Conservation (phyloP, 1,139 yeast species). For the Saccharomyces hybrid region DNA sequence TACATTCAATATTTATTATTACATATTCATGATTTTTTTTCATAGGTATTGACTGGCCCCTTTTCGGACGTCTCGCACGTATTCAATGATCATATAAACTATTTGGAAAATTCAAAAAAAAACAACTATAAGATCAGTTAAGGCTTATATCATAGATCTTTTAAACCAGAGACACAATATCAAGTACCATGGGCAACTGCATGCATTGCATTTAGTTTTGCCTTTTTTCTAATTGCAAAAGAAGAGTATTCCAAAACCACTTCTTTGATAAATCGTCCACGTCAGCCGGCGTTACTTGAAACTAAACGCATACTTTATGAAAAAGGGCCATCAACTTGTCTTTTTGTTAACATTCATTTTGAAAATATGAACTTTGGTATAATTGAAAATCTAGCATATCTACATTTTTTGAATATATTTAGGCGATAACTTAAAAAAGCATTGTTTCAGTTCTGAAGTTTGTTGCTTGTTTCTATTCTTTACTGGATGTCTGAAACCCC, state of each 20-base stretch:
- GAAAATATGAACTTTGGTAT: background rate
- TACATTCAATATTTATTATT: background rate
- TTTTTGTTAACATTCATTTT: background rate
- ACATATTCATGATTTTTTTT: background rate
- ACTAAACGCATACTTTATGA: background rate
- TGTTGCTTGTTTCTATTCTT: background rate
- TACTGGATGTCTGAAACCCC: background rate
- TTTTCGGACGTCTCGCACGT: background rate
- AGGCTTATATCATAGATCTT: background rate
- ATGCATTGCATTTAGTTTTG: too few species aligned
- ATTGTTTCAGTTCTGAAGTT: background rate
- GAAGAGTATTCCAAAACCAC: background rate
- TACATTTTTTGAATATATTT: background rate
- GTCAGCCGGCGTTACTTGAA: background rate
- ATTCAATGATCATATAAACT: background rate
- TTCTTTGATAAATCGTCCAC: background rate
- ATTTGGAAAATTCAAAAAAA: background rate
- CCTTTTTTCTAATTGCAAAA: too few species aligned
- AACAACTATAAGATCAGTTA: background rate
- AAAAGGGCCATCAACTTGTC: background rate
- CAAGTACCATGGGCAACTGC: too few species aligned
- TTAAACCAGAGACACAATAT: background rate
- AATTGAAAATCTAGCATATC: background rate
- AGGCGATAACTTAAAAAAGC: background rate
- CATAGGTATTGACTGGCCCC: background rate